Evolutionary conservation across 2,329 filamentous ascomycete genomes (phyloP).

Genomic region (Aspergillus sergii): DNA sequence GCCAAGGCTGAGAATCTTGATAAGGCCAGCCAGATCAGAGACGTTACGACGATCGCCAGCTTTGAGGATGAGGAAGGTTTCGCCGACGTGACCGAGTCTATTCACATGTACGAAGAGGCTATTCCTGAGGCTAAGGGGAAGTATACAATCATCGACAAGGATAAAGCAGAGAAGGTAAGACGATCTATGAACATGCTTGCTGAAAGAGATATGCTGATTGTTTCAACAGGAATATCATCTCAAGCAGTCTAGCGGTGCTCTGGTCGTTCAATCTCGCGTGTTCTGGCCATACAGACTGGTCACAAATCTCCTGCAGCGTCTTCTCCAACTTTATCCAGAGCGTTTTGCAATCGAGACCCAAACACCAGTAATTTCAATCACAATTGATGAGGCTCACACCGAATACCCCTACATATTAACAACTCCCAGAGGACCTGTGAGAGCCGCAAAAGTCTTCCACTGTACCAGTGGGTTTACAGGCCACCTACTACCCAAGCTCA

Average conservation of each 20-base stretch:
- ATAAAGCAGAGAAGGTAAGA: neutral
- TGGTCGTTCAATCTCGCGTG: slow-evolving; percentile 9
- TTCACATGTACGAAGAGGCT: neutral
- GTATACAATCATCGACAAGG: neutral
- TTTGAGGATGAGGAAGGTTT: neutral
- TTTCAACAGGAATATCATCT: neutral
- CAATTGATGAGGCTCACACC: neutral
- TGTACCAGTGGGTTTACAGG: slow-evolving; percentile 57
- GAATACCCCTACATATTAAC: slow-evolving; percentile 40
- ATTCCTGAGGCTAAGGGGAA: neutral
- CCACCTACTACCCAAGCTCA: slow-evolving; percentile 50
- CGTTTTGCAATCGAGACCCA: slow-evolving; percentile 25
- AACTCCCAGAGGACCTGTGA: slow-evolving; percentile 49
- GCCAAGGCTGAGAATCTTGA: neutral
- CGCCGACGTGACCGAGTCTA: neutral
- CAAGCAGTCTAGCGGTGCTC: neutral
- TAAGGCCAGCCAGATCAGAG: neutral
- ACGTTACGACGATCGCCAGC: neutral
- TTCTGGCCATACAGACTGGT: slow-evolving; percentile 31
- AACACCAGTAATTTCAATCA: slow-evolving; percentile 20
- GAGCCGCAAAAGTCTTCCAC: slow-evolving; percentile 55
- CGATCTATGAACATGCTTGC: too few relatives aligned
- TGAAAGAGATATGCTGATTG: neutral
- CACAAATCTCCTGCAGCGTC: slow-evolving; percentile 16
- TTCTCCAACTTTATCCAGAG: slow-evolving; percentile 15